A percentile compares a stretch with the other conserved stretches of the same genome.
Evolutionary conservation across 176 grass and related monocot genomes (phyloP).

Genomic region (Avena sativa): DNA sequence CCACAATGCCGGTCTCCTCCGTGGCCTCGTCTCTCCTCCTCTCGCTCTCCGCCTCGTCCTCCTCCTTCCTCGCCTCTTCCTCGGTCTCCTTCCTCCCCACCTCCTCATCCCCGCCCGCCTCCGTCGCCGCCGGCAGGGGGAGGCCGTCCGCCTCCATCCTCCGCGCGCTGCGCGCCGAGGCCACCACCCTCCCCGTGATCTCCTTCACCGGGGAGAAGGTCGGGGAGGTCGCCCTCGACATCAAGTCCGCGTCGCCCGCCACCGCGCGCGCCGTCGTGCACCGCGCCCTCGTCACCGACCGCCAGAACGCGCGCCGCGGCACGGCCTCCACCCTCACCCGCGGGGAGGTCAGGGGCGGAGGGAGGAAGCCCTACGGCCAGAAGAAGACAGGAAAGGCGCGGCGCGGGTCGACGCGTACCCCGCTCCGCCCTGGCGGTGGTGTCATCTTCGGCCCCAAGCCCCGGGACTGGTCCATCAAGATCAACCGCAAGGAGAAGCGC

Average conservation of each 20-base stretch:
- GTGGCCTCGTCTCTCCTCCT: conserved; percentile 52
- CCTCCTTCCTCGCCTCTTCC: conserved; percentile 40
- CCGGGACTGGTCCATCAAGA: conserved; percentile 97
- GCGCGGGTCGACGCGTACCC: conserved; percentile 78
- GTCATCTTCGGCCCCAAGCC: conserved; percentile 98
- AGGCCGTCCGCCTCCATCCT: conserved; percentile 51
- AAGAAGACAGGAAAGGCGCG: conserved; percentile 92
- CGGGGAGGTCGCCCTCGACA: conserved; percentile 68
- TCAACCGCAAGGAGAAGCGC: conserved; percentile 99
- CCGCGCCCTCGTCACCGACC: conserved; percentile 86
- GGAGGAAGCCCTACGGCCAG: conserved; percentile 89
- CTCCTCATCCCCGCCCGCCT: conserved; percentile 18
- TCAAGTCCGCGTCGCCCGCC: conserved; percentile 70
- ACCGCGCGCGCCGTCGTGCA: conserved; percentile 91
- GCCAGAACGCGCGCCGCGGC: conserved; percentile 88
- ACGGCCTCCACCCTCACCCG: conserved; percentile 96
- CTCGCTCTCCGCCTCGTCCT: conserved; percentile 51
- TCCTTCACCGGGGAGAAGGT: conserved; percentile 83
- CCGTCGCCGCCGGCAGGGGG: conserved; percentile 29
- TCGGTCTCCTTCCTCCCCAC: conserved; percentile 37
- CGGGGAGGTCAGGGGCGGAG: conserved; percentile 78
- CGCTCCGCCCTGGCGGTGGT: conserved; percentile 90
- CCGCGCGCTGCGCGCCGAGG: conserved; percentile 66
- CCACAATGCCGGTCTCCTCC: conserved; percentile 55
- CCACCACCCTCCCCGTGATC: conserved; percentile 75